phyloP scores from a whole-genome alignment of 2,329 filamentous ascomycete genomes.

The Colletotrichum liaoningense region DNA sequence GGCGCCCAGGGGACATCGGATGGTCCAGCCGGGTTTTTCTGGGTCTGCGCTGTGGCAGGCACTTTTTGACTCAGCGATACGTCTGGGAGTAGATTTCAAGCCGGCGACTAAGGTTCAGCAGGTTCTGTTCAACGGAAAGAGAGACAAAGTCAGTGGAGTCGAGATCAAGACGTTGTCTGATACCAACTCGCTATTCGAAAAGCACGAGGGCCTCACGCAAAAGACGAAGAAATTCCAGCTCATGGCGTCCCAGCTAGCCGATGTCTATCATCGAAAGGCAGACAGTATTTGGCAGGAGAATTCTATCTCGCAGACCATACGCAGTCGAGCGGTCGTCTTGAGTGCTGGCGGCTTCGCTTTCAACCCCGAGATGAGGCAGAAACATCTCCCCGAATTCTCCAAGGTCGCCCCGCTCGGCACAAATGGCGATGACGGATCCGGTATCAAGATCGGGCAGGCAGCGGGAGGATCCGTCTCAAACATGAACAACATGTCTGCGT shows the following conservation, averaged over 20 bases:
- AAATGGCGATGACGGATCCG: too few relatives aligned
- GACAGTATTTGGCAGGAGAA: too few relatives aligned
- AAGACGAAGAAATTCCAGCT: background rate
- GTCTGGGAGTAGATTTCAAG: background rate
- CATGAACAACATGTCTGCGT: too few relatives aligned
- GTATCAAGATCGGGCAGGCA: too few relatives aligned
- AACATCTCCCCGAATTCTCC: too few relatives aligned
- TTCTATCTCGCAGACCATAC: too few relatives aligned
- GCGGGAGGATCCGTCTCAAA: too few relatives aligned
- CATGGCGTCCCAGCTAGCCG: background rate
- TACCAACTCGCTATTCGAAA: background rate
- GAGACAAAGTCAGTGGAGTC: background rate
- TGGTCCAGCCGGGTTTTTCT: background rate
- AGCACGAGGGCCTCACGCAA: background rate
- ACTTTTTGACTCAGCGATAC: background rate
- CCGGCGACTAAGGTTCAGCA: background rate
- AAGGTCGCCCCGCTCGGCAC: too few relatives aligned
- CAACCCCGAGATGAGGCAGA: too few relatives aligned
- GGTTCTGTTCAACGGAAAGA: background rate
- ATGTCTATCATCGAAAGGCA: background rate
- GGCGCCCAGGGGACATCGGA: background rate
- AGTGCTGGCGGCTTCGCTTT: too few relatives aligned
- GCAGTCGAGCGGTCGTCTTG: too few relatives aligned
- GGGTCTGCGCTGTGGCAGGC: background rate
- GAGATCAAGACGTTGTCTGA: background rate